Evolutionary conservation across 352 stramenopile species (phyloP).

Genomic region (Plasmopara viticola): DNA sequence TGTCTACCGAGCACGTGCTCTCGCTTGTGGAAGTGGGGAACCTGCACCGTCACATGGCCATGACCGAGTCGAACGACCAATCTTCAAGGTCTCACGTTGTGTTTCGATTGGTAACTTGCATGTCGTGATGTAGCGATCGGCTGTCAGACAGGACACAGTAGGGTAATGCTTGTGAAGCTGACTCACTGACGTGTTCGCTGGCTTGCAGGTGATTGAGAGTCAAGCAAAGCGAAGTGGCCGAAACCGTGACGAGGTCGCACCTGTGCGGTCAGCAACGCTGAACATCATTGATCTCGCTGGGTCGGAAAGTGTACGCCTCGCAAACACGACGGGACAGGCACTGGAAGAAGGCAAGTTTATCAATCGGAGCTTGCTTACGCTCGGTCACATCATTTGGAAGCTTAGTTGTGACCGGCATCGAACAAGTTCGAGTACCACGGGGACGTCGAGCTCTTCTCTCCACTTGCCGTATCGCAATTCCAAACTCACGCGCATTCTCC

Average conservation of each 20-base stretch:
- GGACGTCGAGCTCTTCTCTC: constrained; percentile 11
- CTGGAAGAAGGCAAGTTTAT: constrained; percentile 87
- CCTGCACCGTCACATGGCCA: constrained; percentile 66
- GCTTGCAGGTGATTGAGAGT: constrained; percentile 59
- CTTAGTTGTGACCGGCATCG: constrained; percentile 58
- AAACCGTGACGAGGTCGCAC: constrained; percentile 19
- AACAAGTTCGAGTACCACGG: constrained; percentile 12
- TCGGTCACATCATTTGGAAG: constrained; percentile 93
- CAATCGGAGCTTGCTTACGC: constrained; percentile 87
- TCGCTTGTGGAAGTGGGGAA: constrained; percentile 82
- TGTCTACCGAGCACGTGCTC: constrained; percentile 73
- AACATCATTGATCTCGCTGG: constrained; percentile 89
- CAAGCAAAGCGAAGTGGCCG: constrained; percentile 39
- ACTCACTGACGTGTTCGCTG: constrained; percentile 1
- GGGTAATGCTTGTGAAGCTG: too few species aligned
- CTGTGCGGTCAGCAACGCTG: constrained; percentile 72
- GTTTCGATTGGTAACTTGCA: constrained; percentile 51
- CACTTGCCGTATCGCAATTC: constrained; percentile 97
- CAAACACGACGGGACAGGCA: constrained; percentile 69
- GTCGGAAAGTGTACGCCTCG: constrained; percentile 79
- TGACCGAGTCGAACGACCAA: constrained; percentile 71
- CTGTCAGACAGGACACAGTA: constrained; percentile 19
- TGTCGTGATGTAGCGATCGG: constrained; percentile 6
- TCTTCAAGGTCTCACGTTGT: constrained; percentile 74
- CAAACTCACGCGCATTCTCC: constrained; percentile 97